These are phyloP conservation scores for Monascus purpureus DNA, from an alignment of 495 filamentous ascomycete species.

Conservation along the genomic window DNA sequence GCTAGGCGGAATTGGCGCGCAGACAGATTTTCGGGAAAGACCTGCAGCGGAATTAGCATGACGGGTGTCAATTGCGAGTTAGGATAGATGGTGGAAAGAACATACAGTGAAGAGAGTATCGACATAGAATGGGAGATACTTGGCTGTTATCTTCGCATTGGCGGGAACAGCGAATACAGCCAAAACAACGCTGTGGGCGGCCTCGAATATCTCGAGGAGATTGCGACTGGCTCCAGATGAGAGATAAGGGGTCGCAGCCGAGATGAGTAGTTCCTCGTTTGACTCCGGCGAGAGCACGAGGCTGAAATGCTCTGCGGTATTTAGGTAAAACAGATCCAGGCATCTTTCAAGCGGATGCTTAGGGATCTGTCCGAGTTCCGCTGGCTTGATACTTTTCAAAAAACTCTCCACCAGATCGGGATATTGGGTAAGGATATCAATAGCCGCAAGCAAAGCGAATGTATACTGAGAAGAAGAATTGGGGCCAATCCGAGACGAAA, in stretches of 20 bases:
- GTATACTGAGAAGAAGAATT: slow-evolving; percentile 65
- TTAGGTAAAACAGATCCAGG: slow-evolving; percentile 84
- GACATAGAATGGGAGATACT: slow-evolving; percentile 74
- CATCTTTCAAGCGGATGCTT: slow-evolving; percentile 61
- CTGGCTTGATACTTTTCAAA: slow-evolving; percentile 46
- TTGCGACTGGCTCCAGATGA: slow-evolving; percentile 45
- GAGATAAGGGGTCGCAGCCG: slow-evolving; percentile 66
- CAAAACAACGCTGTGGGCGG: slow-evolving; percentile 78
- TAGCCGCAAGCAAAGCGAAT: slow-evolving; percentile 77
- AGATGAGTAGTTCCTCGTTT: slow-evolving; percentile 61
- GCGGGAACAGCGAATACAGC: slow-evolving; percentile 68
- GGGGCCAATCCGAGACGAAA: slow-evolving; percentile 64
- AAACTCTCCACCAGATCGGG: slow-evolving; percentile 56
- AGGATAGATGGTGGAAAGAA: neutral
- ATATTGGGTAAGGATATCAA: slow-evolving; percentile 73
- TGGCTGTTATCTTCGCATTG: slow-evolving; percentile 54
- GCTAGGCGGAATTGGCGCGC: slow-evolving; percentile 85
- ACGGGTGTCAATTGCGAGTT: neutral
- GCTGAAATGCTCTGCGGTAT: slow-evolving; percentile 76
- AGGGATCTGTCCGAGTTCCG: slow-evolving; percentile 50
- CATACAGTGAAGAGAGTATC: slow-evolving; percentile 63
- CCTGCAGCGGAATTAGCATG: slow-evolving; percentile 16
- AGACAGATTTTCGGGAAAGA: slow-evolving; percentile 74
- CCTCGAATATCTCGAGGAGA: slow-evolving; percentile 72
- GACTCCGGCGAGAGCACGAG: slow-evolving; percentile 46